Evolutionary conservation across 345 rosid genomes (phyloP), one percentile per base, ranked within the genome.

Genomic region (Erodium maritimum): DNA sequence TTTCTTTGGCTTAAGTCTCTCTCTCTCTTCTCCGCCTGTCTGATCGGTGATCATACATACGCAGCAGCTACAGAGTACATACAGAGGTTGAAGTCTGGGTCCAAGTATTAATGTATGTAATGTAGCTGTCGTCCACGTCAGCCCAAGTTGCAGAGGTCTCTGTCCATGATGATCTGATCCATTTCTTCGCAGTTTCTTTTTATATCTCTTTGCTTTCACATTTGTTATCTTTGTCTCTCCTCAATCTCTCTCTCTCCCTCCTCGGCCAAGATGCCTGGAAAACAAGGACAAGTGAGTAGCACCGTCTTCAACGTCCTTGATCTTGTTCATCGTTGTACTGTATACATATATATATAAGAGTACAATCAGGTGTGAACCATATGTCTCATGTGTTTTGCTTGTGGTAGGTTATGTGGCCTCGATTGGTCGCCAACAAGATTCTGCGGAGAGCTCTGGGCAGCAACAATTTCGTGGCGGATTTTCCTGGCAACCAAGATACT

Each of bases 401-500:
- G n/a, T 72, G 4, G 34, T 54, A 82, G 85, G 79, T 87, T 62
- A 84, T 82, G 87, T 84, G 88, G 95, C 91, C 87, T 23, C 81
- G 78, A 78, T 73, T 87, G 65, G 81, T 87, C 24, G 90, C 81
- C 21, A 87, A 69, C 70, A 90, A 87, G 77, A 33, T 82, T 74
- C 72, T 90, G 23, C 68, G 75, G 66, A 84, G 73, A 63, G 66
- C 80, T 56, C 56, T 78, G 48, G 87, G 94, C n/a, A 79, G 85
- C 85, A 82, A 67, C 72, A 85, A 76, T 64, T 90, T 90, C n/a
- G 81, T 80, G 0, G 83, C 97, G 0, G 97, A 87, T 75, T 80
- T 79, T 52, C 94, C 88, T 0, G 5, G 37, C 37, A 67, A 61
- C 61, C 16, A 58, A 17, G 61, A 52, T 68, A 20, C 62, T 75